Conservation (phyloP, 306 rosid genomes). For the Biancaea sappan region DNA sequence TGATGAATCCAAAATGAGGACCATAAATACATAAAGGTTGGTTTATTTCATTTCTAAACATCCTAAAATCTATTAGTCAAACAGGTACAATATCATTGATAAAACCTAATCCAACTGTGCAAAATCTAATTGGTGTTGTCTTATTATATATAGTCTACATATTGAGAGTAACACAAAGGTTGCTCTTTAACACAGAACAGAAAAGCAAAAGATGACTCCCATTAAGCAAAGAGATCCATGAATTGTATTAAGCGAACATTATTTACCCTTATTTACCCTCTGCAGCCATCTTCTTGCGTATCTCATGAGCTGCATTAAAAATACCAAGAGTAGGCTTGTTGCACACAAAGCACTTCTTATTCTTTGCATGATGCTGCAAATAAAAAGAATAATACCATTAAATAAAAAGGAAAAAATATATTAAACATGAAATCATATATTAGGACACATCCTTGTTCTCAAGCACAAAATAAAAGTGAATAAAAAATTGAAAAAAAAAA, state of each 20-base stretch:
- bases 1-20: background rate
- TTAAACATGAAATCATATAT: constrained; percentile 3
- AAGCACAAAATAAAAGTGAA: background rate
- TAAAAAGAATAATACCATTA: background rate
- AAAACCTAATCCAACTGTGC: constrained; percentile 1
- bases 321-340: constrained; percentile 75
- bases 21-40: background rate
- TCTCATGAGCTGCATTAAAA: constrained; percentile 73
- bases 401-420: background rate
- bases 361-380: constrained; percentile 75
- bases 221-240: constrained; percentile 8
- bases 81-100: constrained; percentile 4
- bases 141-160: background rate
- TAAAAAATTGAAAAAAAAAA: background rate
- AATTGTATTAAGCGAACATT: background rate
- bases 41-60: background rate
- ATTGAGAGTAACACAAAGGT: background rate
- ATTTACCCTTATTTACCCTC: constrained; percentile 60
- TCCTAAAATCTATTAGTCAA: constrained; percentile 26
- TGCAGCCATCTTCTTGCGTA: constrained; percentile 57
- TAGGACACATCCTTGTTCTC: constrained; percentile 4
- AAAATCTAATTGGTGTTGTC: background rate
- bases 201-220: background rate
- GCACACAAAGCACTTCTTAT: constrained; percentile 87
- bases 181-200: background rate